Evolutionary conservation across 1,139 yeast species (phyloP).

Genomic region (Geotrichum candidum): DNA sequence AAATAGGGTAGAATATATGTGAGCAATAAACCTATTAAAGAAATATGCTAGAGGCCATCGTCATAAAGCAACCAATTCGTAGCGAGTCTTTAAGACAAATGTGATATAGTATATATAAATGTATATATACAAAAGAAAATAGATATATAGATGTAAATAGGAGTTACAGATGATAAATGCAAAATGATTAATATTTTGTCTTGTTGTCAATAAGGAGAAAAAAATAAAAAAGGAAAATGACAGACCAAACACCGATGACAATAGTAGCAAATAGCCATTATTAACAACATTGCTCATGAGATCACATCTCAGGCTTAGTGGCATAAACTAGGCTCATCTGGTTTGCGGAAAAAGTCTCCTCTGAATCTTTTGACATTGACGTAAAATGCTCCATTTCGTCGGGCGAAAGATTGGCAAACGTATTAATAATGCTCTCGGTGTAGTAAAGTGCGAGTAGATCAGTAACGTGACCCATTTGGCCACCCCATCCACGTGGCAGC

Average conservation of each 20-base stretch:
- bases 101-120: too few species aligned
- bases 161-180: too few species aligned
- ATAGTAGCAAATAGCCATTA: too few species aligned
- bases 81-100: too few species aligned
- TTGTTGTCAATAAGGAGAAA: too few species aligned
- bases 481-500: constrained; percentile 35
- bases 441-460: constrained; percentile 30
- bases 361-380: background rate
- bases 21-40: too few species aligned
- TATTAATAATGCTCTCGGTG: constrained; percentile 27
- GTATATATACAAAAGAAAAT: too few species aligned
- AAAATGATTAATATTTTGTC: too few species aligned
- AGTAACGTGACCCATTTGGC: constrained; percentile 31
- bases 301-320: background rate
- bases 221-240: background rate
- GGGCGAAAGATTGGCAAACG: constrained; percentile 26
- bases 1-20: too few species aligned
- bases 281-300: background rate
- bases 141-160: too few species aligned
- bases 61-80: too few species aligned
- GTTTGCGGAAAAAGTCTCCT: background rate
- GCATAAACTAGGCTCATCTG: background rate
- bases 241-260: background rate
- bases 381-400: constrained; percentile 22
- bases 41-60: too few species aligned